These are phyloP conservation scores for Xylariaceae sp. DNA, from an alignment of 2,329 filamentous ascomycete genomes.

Conservation along the genomic window DNA sequence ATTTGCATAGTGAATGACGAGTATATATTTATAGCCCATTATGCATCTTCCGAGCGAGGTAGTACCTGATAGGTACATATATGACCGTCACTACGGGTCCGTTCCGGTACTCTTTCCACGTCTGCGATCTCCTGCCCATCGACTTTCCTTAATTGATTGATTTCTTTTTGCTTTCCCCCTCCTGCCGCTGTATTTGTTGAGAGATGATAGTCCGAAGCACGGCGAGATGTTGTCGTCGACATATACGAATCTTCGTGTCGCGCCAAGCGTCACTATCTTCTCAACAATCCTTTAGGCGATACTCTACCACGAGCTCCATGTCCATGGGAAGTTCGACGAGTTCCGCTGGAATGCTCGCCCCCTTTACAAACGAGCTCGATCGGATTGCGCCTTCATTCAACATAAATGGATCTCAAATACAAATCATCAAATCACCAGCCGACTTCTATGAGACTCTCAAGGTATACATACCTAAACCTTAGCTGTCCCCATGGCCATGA, in stretches of 20 bases:
- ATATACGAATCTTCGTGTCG: conserved; percentile 23
- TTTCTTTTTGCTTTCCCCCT: background rate
- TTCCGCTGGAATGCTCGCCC: conserved; percentile 42
- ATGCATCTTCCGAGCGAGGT: background rate
- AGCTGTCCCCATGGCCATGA: conserved; percentile 1
- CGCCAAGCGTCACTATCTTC: conserved; percentile 20
- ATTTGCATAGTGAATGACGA: background rate
- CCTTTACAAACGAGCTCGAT: conserved; percentile 69
- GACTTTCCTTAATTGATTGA: background rate
- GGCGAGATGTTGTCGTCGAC: conserved; percentile 28
- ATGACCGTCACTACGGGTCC: background rate
- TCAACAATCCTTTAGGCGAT: conserved; percentile 37
- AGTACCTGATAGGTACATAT: background rate
- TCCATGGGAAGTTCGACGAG: conserved; percentile 26
- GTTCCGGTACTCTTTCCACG: too few relatives aligned
- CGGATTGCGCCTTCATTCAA: conserved; percentile 87
- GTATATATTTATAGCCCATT: background rate
- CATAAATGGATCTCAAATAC: conserved; percentile 72
- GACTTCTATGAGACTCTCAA: conserved; percentile 91
- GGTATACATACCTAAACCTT: conserved; percentile 39
- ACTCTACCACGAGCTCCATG: conserved; percentile 33
- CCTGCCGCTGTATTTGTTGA: background rate
- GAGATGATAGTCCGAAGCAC: conserved; percentile 29
- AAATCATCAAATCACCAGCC: conserved; percentile 70
- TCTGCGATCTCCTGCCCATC: background rate